Conservation (phyloP, 192 early-diverging fungal species). For the Chytriomyces hyalinus region DNA sequence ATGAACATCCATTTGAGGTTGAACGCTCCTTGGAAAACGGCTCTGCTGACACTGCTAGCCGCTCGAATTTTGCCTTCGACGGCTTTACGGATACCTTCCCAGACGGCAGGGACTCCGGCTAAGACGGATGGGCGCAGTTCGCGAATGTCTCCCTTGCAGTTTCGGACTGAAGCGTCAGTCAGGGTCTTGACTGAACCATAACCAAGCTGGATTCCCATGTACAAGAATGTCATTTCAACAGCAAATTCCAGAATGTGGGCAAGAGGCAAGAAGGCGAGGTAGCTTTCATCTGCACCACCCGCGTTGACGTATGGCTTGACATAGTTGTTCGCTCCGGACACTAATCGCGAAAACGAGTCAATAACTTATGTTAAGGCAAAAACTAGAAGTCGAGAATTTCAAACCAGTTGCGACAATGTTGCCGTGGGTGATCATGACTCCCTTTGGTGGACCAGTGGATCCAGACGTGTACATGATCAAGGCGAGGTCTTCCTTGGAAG, state of each 20-base stretch:
- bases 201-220: slow-evolving; percentile 61
- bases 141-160: slow-evolving; percentile 72
- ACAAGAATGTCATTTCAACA: slow-evolving; percentile 70
- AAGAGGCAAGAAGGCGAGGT: slow-evolving; percentile 75
- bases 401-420: slow-evolving; percentile 76
- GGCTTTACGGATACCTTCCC: slow-evolving; percentile 85
- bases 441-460: slow-evolving; percentile 91
- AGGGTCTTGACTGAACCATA: slow-evolving; percentile 42
- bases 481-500: slow-evolving; percentile 67
- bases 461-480: slow-evolving; percentile 89
- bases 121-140: slow-evolving; percentile 73
- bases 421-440: slow-evolving; percentile 82
- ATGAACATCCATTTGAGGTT: slow-evolving; percentile 73
- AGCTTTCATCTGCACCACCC: slow-evolving; percentile 46
- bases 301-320: slow-evolving; percentile 68
- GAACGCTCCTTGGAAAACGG: slow-evolving; percentile 77
- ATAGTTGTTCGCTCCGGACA: slow-evolving; percentile 46
- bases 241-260: slow-evolving; percentile 90
- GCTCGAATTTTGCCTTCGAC: slow-evolving; percentile 69
- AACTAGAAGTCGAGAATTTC: neutral
- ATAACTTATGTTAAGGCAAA: neutral
- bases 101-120: slow-evolving; percentile 76
- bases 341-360: neutral
- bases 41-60: slow-evolving; percentile 59
- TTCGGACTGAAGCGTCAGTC: slow-evolving; percentile 66